Conservation (phyloP, 495 filamentous ascomycete genomes). For the Tricharina praecox region DNA sequence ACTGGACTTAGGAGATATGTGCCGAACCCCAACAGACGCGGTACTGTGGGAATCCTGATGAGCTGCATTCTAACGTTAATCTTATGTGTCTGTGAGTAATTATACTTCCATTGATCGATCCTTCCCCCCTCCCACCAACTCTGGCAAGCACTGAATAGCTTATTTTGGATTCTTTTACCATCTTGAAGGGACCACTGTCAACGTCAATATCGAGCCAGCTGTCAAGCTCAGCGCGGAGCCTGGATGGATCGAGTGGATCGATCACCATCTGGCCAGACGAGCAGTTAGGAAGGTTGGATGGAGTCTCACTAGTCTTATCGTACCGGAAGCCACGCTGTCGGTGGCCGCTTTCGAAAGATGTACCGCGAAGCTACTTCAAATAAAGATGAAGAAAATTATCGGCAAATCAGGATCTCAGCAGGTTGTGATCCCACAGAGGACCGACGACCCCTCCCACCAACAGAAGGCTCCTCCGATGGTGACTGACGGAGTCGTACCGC, state of each 20-base stretch:
- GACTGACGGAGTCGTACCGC: too few relatives aligned
- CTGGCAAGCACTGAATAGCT: too few relatives aligned
- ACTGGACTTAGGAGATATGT: neutral
- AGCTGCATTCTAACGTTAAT: neutral
- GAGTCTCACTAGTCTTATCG: constrained; percentile 14
- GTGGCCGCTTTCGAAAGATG: constrained; percentile 13
- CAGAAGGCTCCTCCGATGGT: too few relatives aligned
- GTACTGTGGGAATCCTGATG: neutral
- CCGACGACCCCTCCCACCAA: too few relatives aligned
- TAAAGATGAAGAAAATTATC: too few relatives aligned
- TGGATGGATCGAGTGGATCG: neutral
- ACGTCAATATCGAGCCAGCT: constrained; percentile 19
- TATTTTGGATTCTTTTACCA: too few relatives aligned
- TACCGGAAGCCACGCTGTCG: constrained; percentile 20
- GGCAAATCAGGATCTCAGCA: too few relatives aligned
- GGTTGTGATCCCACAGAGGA: too few relatives aligned
- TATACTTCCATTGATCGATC: neutral
- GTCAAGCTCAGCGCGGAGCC: neutral
- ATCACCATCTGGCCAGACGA: too few relatives aligned
- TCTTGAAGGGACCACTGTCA: constrained; percentile 11
- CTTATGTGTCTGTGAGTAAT: constrained; percentile 5
- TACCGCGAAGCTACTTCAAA: constrained; percentile 7
- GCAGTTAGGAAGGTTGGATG: constrained; percentile 7
- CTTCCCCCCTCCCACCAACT: neutral
- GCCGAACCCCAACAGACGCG: constrained; percentile 3